phyloP scores from a whole-genome alignment of 805 yeast species.

The Sugiyamaella americana region DNA sequence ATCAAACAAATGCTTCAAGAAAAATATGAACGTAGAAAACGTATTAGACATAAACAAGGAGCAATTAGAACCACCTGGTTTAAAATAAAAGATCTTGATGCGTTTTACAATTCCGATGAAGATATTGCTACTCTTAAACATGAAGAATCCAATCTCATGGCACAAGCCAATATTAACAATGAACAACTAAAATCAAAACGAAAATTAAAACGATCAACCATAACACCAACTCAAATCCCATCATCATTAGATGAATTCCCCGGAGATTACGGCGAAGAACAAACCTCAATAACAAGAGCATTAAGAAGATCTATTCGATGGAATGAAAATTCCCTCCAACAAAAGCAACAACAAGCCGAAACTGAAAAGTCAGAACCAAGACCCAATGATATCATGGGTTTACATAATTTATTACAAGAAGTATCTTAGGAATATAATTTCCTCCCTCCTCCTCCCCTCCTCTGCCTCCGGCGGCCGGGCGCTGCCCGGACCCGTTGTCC shows the following conservation, averaged over 20 bases:
- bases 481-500: not conserved
- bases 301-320: slow-evolving; percentile 25
- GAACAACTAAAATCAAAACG: not conserved
- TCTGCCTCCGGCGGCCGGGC: not conserved
- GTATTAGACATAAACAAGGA: slow-evolving; percentile 22
- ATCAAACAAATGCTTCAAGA: slow-evolving; percentile 21
- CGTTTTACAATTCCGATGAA: slow-evolving; percentile 32
- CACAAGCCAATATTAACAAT: not conserved
- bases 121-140: slow-evolving; percentile 17
- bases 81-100: slow-evolving; percentile 28
- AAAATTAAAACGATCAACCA: not conserved
- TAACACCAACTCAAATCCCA: not conserved
- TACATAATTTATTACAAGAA: slow-evolving; percentile 3
- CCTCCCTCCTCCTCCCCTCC: too few species aligned
- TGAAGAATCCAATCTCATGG: not conserved
- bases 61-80: slow-evolving; percentile 27
- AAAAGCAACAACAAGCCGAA: not conserved
- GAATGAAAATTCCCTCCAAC: slow-evolving; percentile 10
- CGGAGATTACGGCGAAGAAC: slow-evolving; percentile 29
- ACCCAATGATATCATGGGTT: slow-evolving; percentile 1
- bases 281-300: slow-evolving; percentile 18
- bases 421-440: slow-evolving; percentile 11
- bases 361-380: slow-evolving; percentile 1
- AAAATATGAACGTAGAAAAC: slow-evolving; percentile 21
- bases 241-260: not conserved